phyloP scores from a whole-genome alignment of 306 rosid genomes.

The Betula pendula region DNA sequence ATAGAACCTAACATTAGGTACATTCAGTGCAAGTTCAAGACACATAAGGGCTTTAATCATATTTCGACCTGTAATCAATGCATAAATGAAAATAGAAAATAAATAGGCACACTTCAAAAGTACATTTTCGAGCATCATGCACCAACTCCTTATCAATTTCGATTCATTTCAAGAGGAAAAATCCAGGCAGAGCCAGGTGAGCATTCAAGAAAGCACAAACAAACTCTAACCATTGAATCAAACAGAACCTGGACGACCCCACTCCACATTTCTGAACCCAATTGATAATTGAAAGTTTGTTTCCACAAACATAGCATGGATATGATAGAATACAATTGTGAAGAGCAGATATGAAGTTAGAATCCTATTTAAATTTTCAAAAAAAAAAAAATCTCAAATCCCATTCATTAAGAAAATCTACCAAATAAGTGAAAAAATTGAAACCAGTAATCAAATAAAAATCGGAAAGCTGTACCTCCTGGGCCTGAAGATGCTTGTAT shows the following conservation, averaged over 20 bases:
- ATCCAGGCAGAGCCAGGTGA: not conserved
- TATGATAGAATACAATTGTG: not conserved
- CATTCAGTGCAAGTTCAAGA: too few species aligned
- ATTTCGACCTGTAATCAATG: not conserved
- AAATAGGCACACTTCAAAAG: too few species aligned
- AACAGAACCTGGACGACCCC: too few species aligned
- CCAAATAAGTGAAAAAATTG: not conserved
- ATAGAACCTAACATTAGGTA: too few species aligned
- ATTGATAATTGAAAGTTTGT: too few species aligned
- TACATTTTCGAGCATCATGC: not conserved
- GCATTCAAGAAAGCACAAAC: not conserved
- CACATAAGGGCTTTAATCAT: not conserved
- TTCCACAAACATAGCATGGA: too few species aligned
- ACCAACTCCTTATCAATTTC: too few species aligned
- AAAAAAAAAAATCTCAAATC: not conserved
- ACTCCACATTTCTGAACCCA: too few species aligned
- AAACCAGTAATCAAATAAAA: not conserved
- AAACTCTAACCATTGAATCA: not conserved
- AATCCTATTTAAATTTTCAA: not conserved
- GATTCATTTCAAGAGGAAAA: not conserved
- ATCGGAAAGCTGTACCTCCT: slow-evolving; percentile 19
- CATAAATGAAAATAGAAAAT: too few species aligned
- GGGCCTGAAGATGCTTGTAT: slow-evolving; percentile 24
- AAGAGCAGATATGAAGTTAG: not conserved
- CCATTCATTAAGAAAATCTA: not conserved